Percentiles rank a stretch among this genome's conserved stretches.
Evolutionary conservation across 164 flowering plant species (phyloP).

Genomic region (Piper betle): DNA sequence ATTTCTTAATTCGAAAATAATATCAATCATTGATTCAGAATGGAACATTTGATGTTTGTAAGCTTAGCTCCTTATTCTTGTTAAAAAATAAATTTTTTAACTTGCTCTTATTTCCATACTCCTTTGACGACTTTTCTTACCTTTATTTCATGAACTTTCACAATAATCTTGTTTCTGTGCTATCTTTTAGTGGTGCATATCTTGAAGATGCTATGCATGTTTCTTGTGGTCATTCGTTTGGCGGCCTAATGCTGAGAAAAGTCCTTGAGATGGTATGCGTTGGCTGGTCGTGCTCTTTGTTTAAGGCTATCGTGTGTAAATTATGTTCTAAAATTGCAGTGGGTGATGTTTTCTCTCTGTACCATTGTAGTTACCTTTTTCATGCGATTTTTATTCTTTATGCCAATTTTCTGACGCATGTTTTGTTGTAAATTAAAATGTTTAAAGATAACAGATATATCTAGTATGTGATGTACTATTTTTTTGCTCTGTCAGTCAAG

Average conservation of each 20-base stretch:
- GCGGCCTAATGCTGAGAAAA: constrained; percentile 75
- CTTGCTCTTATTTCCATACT: no score
- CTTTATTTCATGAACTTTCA: no score
- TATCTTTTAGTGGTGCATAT: constrained; percentile 60
- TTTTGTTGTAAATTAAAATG: no score
- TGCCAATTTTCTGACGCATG: no score
- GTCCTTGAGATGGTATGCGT: constrained; percentile 60
- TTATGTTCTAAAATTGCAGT: background rate
- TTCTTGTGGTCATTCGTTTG: constrained; percentile 97
- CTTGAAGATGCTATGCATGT: constrained; percentile 91
- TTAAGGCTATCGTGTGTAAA: background rate
- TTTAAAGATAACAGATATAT: background rate
- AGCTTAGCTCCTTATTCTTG: no score
- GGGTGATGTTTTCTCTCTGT: constrained; percentile 1
- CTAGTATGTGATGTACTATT: background rate
- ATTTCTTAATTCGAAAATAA: no score
- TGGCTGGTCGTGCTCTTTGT: background rate
- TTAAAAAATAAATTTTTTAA: no score
- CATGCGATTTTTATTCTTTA: no score
- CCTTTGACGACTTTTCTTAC: no score
- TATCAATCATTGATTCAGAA: no score
- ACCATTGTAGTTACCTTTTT: no score
- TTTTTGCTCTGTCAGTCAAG: constrained; percentile 50
- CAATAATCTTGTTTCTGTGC: background rate
- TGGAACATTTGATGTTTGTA: no score